These are phyloP conservation scores for Backusella parvicylindrica DNA, from an alignment of 192 early-diverging fungal genomes.

Conservation along the genomic window DNA sequence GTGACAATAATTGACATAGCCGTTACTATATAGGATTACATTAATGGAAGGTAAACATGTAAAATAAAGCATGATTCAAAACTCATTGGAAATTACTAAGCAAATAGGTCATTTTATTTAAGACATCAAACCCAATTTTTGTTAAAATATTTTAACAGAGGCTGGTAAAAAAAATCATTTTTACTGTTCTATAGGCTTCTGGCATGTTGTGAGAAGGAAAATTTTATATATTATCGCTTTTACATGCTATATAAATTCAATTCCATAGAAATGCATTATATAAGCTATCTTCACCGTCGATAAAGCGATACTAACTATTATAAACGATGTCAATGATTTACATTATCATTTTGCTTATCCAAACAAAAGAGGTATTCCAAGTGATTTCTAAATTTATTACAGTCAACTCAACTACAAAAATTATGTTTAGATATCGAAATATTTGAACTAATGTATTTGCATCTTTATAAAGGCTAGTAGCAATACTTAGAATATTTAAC, in stretches of 20 bases:
- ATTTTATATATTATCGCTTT: neutral
- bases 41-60: neutral
- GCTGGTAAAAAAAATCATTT: neutral
- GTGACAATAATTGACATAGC: neutral
- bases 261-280: neutral
- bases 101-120: neutral
- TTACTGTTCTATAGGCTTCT: neutral
- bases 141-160: neutral
- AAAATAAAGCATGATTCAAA: neutral
- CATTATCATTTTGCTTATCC: neutral
- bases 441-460: neutral
- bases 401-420: neutral
- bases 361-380: neutral
- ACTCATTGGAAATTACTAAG: neutral
- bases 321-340: too few relatives aligned
- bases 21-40: neutral
- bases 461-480: neutral
- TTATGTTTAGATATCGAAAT: neutral
- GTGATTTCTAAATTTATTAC: neutral
- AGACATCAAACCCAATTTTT: neutral
- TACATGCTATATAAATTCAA: neutral
- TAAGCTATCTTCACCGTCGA: neutral
- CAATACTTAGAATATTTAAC: neutral
- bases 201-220: neutral
- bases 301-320: neutral